Evolutionary conservation across 176 grass and related monocot species (phyloP).

Genomic region (Musa beccarii): DNA sequence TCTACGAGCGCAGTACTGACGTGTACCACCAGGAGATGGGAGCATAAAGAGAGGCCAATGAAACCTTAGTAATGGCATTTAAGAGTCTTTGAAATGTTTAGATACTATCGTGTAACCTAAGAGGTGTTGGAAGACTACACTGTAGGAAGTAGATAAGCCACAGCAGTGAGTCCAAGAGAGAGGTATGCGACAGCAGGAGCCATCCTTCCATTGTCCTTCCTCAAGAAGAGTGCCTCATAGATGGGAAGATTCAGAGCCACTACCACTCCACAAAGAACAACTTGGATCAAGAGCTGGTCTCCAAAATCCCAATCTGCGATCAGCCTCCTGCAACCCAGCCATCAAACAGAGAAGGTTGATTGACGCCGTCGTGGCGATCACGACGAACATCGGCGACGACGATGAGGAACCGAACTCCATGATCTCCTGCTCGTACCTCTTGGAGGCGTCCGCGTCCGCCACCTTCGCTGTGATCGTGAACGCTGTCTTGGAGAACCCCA

Average conservation of each 20-base stretch:
- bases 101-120: no score
- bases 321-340: constrained; percentile 19
- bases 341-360: constrained; percentile 45
- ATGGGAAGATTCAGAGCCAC: constrained; percentile 43
- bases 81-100: no score
- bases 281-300: constrained; percentile 30
- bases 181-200: constrained; percentile 33
- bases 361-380: constrained; percentile 43
- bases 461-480: constrained; percentile 33
- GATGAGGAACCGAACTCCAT: constrained; percentile 53
- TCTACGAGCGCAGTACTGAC: no score
- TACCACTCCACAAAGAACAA: constrained; percentile 36
- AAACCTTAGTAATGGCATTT: no score
- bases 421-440: constrained; percentile 64
- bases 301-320: constrained; percentile 15
- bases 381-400: constrained; percentile 39
- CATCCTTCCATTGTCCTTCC: constrained; percentile 58
- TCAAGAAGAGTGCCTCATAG: constrained; percentile 66
- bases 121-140: background rate
- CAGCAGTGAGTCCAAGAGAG: constrained; percentile 28
- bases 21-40: no score
- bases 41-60: no score
- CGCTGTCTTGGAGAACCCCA: background rate
- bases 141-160: constrained; percentile 13
- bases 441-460: constrained; percentile 30